Evolutionary conservation across 305 asterid species (phyloP).

Genomic region (Fraxinus ornus): DNA sequence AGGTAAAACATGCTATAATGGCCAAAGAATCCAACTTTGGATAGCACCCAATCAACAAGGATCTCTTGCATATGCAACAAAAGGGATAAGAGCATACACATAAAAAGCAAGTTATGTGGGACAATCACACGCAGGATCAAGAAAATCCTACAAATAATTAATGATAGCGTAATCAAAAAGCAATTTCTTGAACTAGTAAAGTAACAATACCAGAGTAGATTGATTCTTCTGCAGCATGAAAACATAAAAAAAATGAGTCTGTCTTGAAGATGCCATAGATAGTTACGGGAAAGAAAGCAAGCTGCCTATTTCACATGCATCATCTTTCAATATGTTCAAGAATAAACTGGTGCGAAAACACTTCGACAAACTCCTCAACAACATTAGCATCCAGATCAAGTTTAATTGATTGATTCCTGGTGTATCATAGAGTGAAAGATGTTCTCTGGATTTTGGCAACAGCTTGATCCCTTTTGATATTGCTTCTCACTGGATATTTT

Average conservation of each 20-base stretch:
- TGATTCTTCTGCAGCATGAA: neutral
- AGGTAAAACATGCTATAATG: neutral
- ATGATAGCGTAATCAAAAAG: neutral
- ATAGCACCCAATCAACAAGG: neutral
- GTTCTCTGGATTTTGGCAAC: neutral
- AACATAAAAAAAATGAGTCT: neutral
- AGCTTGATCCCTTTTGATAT: neutral
- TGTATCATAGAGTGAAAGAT: neutral
- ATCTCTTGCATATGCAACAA: neutral
- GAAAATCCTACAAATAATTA: neutral
- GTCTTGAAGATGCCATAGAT: neutral
- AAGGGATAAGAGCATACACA: neutral
- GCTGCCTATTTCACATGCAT: neutral
- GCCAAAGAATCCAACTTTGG: neutral
- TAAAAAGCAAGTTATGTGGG: neutral
- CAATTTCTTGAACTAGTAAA: neutral
- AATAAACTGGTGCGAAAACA: neutral
- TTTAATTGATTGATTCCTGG: neutral
- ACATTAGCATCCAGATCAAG: neutral
- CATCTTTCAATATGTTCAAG: neutral
- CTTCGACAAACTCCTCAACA: neutral
- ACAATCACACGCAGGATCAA: neutral
- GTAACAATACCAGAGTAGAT: neutral
- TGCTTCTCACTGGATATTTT: neutral
- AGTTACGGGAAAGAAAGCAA: neutral